These are phyloP conservation scores for Exserohilum rostratum DNA, from an alignment of 2,329 filamentous ascomycete species.

Conservation along the genomic window DNA sequence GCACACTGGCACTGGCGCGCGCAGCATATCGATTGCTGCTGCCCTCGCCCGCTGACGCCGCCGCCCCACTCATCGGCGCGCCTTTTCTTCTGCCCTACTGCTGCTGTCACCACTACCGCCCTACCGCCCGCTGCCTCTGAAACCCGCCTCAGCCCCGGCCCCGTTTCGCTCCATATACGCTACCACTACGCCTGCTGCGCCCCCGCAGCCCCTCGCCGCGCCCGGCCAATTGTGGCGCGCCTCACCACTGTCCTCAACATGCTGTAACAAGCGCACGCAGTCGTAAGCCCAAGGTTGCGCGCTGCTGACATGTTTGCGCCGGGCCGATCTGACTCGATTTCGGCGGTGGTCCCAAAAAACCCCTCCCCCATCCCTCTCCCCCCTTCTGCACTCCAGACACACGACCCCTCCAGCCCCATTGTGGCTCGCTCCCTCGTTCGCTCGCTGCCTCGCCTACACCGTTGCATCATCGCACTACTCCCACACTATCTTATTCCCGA, in stretches of 20 bases:
- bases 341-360: background rate
- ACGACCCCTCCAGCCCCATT: background rate
- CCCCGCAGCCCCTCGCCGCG: no score
- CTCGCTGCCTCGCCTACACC: no score
- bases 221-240: no score
- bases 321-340: no score
- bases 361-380: no score
- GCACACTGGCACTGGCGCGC: no score
- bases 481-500: background rate
- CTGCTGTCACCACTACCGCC: background rate
- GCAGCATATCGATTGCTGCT: slow-evolving; percentile 11
- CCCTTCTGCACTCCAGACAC: no score
- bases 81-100: background rate
- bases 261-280: no score
- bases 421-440: background rate
- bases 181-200: background rate
- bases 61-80: slow-evolving; percentile 15
- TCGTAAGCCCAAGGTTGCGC: no score
- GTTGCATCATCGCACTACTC: no score
- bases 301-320: no score
- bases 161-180: background rate
- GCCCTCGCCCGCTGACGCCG: slow-evolving; percentile 11
- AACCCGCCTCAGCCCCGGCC: background rate
- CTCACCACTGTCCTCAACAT: no score
- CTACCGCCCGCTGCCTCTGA: background rate